Evolutionary conservation across 306 rosid species (phyloP).

Genomic region (Glycyrrhiza uralensis): DNA sequence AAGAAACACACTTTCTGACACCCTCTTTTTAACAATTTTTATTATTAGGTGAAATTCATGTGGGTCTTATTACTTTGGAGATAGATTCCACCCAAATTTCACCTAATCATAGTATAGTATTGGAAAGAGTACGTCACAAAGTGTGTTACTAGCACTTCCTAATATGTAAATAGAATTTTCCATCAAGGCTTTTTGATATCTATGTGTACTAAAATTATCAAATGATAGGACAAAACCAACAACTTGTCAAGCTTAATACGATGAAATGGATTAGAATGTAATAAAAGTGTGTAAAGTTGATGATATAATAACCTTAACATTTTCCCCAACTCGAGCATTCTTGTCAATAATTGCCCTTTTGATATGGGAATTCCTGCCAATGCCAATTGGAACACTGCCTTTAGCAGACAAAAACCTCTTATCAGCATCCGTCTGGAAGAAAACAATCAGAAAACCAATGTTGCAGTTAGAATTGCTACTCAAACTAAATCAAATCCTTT

Average conservation of each 20-base stretch:
- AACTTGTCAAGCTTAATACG: neutral
- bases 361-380: conserved; percentile 84
- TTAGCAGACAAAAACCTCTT: conserved; percentile 78
- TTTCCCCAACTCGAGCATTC: conserved; percentile 92
- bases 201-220: neutral
- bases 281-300: neutral
- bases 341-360: conserved; percentile 97
- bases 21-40: no score
- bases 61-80: no score
- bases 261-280: neutral
- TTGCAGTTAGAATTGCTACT: neutral
- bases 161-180: neutral
- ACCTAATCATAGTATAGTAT: no score
- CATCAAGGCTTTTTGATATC: neutral
- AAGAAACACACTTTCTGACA: no score
- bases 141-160: no score
- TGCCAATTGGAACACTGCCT: conserved; percentile 92
- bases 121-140: no score
- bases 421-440: conserved; percentile 76
- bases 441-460: conserved; percentile 25
- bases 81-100: no score
- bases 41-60: no score
- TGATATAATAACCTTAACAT: conserved; percentile 61
- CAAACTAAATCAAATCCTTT: neutral
- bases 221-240: neutral